Evolutionary conservation across 257 asterid species (phyloP), one percentile per base, ranked within the genome.

Genomic region (Forsythia suspensa): DNA sequence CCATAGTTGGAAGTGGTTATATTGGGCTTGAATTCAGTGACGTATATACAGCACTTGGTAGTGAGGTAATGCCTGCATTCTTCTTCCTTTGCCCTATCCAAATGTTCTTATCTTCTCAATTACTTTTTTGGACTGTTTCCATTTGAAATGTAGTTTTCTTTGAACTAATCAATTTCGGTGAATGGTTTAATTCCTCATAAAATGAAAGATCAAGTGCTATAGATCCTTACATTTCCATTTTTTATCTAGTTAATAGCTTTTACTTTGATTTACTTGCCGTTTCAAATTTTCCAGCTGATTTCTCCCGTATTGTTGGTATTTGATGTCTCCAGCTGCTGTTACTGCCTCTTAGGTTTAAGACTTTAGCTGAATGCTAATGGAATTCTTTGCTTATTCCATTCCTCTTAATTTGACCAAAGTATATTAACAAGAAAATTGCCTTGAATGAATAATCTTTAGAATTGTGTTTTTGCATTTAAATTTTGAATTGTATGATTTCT

Each of bases 1-100:
- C 97, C 71, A 92, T 94, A 77, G 95, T 94, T 5, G 98, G 98
- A 85, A 94, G 98, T 90, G 98, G 98, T 75, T 94, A 92, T 83
- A 94, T 94, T 82, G 98, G 98, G 73, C 98, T 94, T 82, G 98
- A 94, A 82, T 94, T 94, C 85, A 94, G 98, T 85, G 98, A 94
- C 79, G 98, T 94, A 41, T 94, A 94, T 77, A 94, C 98, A 42
- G 98, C 98, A 76, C 98, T 94, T 81, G 98, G 98, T 80, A 92
- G 97, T 90, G 98, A 94, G 98, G 98, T 94, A 34, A 69, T 52
- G 97, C 91, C 21, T 46, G 10, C n/a, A 13, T 10, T 46, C 12
- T 12, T 13, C 18, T 73, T 59, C 18, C 10, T 52, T 55, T 70
- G 44, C 46, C 70, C 63, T 69, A 39, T 20, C 20, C 15, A n/a